Evolutionary conservation across 352 stramenopile genomes (phyloP), one percentile per base, ranked within the genome.

Genomic region (Thraustochytrium sp.): DNA sequence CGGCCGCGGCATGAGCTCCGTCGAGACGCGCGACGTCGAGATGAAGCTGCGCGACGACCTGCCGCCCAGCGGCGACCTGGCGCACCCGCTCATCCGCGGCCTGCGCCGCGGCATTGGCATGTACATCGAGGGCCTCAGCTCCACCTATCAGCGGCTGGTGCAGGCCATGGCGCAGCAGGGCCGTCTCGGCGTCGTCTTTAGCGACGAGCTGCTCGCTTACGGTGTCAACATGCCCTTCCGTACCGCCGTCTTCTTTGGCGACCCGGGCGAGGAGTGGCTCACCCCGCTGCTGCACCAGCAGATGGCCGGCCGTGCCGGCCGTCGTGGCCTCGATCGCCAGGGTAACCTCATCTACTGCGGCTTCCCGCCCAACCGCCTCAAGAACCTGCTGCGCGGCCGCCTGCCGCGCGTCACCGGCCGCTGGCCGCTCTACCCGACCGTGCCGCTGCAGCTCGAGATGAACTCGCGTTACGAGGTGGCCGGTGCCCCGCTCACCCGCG

Each of bases 171-270:
- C 96, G 23, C 96, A 98, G 86, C 93, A 97, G 72, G 96, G 96
- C 89, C 96, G 96, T 84, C 88, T 99, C 16, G 96, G 94, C 1
- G 95, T 99, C 68, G 96, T 99, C 8, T 98, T 99, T 86, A 98
- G 94, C 46, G 96, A 99, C 86, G 93, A 98, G 82, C 97, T 96
- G 34, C 90, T 99, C 51, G 96, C 96, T 5, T 99, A 98, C 87
- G 96, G 96, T 89, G 96, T 99, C 0, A 99, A 99, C 91, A 99
- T 99, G 96, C 96, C 96, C 38, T 99, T 99, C 94, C 93, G 96
- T 84, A 98, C 95, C 34, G 98, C 95, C 86, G 92, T 97, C 73
- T 99, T 99, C 88, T 98, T 95, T 86, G 96, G 97, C 90, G 96
- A 98, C 87, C 98, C 97, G 85, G 92, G 95, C 44, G 86, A 92